These are phyloP conservation scores for Marasmius sp. DNA, from an alignment of 1,284 basidiomycete species.

Conservation along the genomic window DNA sequence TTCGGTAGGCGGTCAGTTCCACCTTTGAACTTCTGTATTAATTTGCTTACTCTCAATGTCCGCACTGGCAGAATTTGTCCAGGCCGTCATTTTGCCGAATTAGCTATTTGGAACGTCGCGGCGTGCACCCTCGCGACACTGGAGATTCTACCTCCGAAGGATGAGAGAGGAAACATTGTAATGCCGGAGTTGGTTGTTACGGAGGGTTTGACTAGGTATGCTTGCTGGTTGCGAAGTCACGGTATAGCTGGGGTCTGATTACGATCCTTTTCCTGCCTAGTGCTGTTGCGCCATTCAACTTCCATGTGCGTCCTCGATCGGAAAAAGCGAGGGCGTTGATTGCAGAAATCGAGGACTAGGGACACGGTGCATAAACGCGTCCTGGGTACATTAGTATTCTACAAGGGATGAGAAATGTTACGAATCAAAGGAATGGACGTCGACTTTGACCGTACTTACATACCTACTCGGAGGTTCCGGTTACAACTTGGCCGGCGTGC, in stretches of 20 bases:
- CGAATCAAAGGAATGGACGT: no score
- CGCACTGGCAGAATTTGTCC: constrained; percentile 15
- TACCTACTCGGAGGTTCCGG: no score
- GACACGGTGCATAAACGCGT: no score
- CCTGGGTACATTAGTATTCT: no score
- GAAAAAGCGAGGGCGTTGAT: constrained; percentile 11
- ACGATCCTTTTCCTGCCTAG: not conserved
- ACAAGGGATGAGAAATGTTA: no score
- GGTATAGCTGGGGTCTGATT: not conserved
- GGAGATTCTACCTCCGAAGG: constrained; percentile 7
- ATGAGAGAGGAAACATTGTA: constrained; percentile 8
- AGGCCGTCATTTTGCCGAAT: constrained; percentile 17
- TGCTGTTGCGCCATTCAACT: constrained; percentile 14
- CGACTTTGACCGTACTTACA: no score
- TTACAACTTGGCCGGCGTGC: no score
- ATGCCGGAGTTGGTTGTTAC: constrained; percentile 9
- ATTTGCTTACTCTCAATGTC: not conserved
- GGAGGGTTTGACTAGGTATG: constrained; percentile 13
- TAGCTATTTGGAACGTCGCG: constrained; percentile 18
- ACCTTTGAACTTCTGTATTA: not conserved
- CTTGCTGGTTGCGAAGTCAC: constrained; percentile 3
- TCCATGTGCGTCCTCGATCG: constrained; percentile 11
- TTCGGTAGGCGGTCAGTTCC: constrained; percentile 1
- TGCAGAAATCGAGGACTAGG: constrained; percentile 12
- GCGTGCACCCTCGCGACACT: constrained; percentile 17